Evolutionary conservation across 2,329 filamentous ascomycete genomes (phyloP), one percentile per base, ranked within the genome.

Genomic region (Penicillium brasilianum): DNA sequence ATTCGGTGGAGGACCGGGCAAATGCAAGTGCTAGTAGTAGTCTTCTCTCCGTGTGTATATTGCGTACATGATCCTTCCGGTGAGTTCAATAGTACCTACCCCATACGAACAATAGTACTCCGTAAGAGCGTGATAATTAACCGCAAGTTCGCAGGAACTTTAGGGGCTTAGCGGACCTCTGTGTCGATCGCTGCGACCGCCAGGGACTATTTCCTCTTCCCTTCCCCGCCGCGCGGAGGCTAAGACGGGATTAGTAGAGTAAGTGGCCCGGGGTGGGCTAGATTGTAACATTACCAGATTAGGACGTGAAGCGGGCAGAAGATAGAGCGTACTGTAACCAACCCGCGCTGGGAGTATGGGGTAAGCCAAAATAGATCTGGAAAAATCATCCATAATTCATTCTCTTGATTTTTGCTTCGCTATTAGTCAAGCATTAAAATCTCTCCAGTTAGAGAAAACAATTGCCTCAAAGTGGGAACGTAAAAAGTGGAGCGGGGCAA

Each of bases 271-370:
- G 9, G 48, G 28, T 44, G 49, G 57, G 41, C 53, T 54, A 32
- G 41, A 43, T 46, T 28, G 6, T 6, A 55, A 55, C 50, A 43
- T 46, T 59, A 55, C 50, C 46, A 28, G 8, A 59, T 54, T 39
- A 20, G 56, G 56, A 39, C 32, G 39, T 25, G 16, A 44, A 49
- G 34, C 54, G 55, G 58, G 39, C n/a, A 43, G 20, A 46, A 28
- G 13, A n/a, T 8, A 54, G 30, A 20, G 25, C 20, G 32, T 11
- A 16, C 28, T 28, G 25, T 28, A 28, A 28, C 25, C 3, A 28
- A 28, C 44, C 46, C 16, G 20, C 28, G 39, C 41, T n/a, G n/a
- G n/a, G 53, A 62, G 51, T 64, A 62, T 64, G 61, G 64, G 64
- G 62, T 64, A 64, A 28, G 48, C 25, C 22, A 13, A 52, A 52